Conservation (phyloP, 768 basidiomycete genomes). For the Trametes sanguinea region DNA sequence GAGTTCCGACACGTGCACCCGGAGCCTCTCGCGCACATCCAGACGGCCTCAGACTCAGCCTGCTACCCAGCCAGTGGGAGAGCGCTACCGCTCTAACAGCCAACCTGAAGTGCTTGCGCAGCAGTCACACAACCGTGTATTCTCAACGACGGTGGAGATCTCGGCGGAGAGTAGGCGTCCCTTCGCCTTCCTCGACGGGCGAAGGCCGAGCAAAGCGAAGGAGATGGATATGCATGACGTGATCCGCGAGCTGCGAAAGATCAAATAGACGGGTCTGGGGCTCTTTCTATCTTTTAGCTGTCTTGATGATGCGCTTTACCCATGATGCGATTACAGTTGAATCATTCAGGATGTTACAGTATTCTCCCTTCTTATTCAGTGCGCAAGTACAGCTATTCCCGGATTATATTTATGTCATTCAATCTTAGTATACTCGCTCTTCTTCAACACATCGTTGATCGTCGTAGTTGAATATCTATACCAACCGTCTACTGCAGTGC, state of each 20-base stretch:
- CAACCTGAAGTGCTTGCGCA: conserved; percentile 6
- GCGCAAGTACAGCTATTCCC: no score
- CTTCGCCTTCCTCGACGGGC: conserved; percentile 41
- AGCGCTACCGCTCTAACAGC: conserved; percentile 16
- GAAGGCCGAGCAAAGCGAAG: conserved; percentile 30
- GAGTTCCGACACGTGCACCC: conserved; percentile 3
- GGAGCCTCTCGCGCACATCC: conserved; percentile 1
- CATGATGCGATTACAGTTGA: no score
- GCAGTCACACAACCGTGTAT: conserved; percentile 8
- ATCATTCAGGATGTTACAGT: no score
- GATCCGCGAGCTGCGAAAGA: conserved; percentile 45
- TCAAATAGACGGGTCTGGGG: conserved; percentile 31
- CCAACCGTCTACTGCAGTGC: no score
- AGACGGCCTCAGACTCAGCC: conserved; percentile 10
- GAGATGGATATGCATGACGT: conserved; percentile 45
- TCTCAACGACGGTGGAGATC: conserved; percentile 26
- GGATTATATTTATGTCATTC: no score
- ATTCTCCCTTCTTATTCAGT: neutral
- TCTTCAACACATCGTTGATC: no score
- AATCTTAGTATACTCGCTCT: no score
- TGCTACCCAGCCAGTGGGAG: neutral
- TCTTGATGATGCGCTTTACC: neutral
- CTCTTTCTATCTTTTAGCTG: conserved; percentile 2
- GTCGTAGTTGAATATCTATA: no score
- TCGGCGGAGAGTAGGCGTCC: conserved; percentile 16